A percentile compares a stretch with the other conserved stretches of the same genome.
Evolutionary conservation across 176 grass and related monocot genomes (phyloP).

Genomic region (Saccharum officinarum): DNA sequence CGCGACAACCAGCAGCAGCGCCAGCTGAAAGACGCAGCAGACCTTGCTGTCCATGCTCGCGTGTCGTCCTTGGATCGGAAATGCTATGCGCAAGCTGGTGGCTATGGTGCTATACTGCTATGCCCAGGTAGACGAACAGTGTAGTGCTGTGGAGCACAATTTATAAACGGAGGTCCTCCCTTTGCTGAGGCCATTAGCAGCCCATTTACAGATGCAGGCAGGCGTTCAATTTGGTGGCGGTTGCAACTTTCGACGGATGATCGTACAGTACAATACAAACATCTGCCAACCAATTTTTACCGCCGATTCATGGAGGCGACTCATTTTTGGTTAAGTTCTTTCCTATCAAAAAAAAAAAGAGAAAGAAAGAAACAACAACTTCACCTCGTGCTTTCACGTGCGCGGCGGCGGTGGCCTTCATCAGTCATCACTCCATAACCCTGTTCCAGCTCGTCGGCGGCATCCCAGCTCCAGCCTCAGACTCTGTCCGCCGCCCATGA

Average conservation of each 20-base stretch:
- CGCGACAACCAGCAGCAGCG: slow-evolving; percentile 3
- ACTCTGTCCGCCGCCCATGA: not conserved
- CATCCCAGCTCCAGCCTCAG: not conserved
- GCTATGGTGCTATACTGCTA: not conserved
- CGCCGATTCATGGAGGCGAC: slow-evolving; percentile 14
- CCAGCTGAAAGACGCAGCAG: not conserved
- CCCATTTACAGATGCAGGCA: not conserved
- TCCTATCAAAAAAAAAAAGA: not conserved
- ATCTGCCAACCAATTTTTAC: slow-evolving; percentile 27
- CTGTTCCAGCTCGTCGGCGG: not conserved
- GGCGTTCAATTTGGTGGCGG: not conserved
- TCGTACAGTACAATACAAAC: not conserved
- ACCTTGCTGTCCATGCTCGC: slow-evolving; percentile 12
- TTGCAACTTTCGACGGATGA: slow-evolving; percentile 13
- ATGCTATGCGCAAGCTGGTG: not conserved
- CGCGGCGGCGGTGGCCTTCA: not conserved
- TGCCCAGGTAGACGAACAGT: not conserved
- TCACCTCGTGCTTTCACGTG: not conserved
- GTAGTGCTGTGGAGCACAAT: not conserved
- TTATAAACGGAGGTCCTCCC: slow-evolving; percentile 7
- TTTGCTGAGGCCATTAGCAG: no score
- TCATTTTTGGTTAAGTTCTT: not conserved
- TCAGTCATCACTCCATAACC: not conserved
- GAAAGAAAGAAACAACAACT: not conserved
- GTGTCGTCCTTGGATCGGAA: not conserved